phyloP scores from a whole-genome alignment of 768 basidiomycete species.

The Mrakia frigida region DNA sequence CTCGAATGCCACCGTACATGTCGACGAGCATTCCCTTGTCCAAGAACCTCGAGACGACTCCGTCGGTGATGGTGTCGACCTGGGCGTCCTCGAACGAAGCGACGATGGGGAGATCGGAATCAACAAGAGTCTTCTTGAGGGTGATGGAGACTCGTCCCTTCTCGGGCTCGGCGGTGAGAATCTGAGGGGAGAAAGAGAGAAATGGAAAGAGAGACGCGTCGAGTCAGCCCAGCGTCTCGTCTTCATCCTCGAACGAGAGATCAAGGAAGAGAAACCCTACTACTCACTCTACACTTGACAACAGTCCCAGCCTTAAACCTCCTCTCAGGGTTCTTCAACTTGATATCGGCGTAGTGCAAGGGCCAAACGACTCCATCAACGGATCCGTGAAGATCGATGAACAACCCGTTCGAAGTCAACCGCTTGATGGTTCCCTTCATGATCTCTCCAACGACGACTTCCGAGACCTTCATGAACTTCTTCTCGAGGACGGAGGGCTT shows the following conservation, averaged over 20 bases:
- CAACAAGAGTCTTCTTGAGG: slow-evolving; percentile 81
- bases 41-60: slow-evolving; percentile 73
- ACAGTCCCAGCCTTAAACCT: slow-evolving; percentile 74
- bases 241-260: not conserved
- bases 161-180: slow-evolving; percentile 74
- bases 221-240: not conserved
- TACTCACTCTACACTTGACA: slow-evolving; percentile 77
- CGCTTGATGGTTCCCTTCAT: slow-evolving; percentile 78
- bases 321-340: slow-evolving; percentile 86
- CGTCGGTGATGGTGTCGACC: slow-evolving; percentile 58
- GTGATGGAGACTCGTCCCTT: slow-evolving; percentile 78
- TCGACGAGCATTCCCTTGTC: slow-evolving; percentile 79
- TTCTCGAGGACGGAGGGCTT: slow-evolving; percentile 76
- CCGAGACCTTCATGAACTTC: slow-evolving; percentile 72
- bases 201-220: not conserved
- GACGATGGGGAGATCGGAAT: slow-evolving; percentile 69
- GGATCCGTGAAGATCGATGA: slow-evolving; percentile 77
- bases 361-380: slow-evolving; percentile 94
- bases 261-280: not conserved
- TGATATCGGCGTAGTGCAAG: slow-evolving; percentile 88
- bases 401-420: slow-evolving; percentile 71
- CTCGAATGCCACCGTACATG: slow-evolving; percentile 83
- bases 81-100: slow-evolving; percentile 61
- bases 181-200: slow-evolving; percentile 47
- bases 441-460: slow-evolving; percentile 77